Evolutionary conservation across 2,329 filamentous ascomycete species (phyloP).

Genomic region (Metarhizium rileyi): DNA sequence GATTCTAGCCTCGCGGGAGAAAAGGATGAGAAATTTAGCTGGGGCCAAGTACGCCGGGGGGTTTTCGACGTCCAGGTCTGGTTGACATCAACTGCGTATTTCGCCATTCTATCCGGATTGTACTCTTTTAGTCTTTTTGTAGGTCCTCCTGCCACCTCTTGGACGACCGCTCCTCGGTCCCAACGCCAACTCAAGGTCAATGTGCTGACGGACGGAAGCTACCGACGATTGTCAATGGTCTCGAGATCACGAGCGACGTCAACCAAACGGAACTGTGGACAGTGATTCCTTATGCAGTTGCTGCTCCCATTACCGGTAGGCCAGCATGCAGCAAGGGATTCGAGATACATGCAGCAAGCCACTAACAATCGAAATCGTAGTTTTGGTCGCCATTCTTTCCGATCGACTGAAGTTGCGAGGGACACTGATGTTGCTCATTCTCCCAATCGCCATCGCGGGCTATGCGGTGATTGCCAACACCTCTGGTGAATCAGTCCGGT

Average conservation of each 20-base stretch:
- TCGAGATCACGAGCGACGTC: constrained; percentile 41
- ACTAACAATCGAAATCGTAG: constrained; percentile 16
- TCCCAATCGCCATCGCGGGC: constrained; percentile 55
- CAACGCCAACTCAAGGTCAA: not conserved
- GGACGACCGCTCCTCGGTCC: not conserved
- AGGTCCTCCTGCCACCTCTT: constrained; percentile 14
- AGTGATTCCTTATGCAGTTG: constrained; percentile 44
- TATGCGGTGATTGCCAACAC: constrained; percentile 55
- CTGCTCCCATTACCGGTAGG: not conserved
- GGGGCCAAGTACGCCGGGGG: constrained; percentile 54
- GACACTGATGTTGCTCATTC: constrained; percentile 50
- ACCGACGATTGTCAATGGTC: constrained; percentile 53
- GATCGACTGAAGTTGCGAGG: constrained; percentile 52
- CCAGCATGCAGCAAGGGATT: not conserved
- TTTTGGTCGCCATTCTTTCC: constrained; percentile 46
- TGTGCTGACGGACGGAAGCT: constrained; percentile 28
- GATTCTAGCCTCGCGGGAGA: constrained; percentile 14
- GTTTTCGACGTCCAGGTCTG: constrained; percentile 51
- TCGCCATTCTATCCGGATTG: constrained; percentile 46
- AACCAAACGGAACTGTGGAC: constrained; percentile 53
- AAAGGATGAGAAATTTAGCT: constrained; percentile 40
- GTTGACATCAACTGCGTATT: constrained; percentile 53
- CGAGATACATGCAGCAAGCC: not conserved
- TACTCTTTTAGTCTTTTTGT: constrained; percentile 58
- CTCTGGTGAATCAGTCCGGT: constrained; percentile 40